Conservation (phyloP, 352 stramenopile genomes). For the Paralagenidium karlingii region DNA sequence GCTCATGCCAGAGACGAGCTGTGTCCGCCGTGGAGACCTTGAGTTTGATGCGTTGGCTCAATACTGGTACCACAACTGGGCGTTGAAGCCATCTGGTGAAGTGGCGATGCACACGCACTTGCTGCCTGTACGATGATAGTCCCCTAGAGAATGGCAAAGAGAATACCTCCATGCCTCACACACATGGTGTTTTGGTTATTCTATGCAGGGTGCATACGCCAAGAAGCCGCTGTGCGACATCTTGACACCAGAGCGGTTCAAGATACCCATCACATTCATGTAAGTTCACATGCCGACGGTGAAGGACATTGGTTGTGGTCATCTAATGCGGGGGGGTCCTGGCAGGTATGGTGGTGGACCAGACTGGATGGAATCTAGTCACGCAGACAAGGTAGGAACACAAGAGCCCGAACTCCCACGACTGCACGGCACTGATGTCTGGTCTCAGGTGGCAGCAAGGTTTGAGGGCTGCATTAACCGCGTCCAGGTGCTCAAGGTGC, state of each 20-base stretch:
- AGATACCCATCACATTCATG: slow-evolving; percentile 75
- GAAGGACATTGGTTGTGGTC: too few species aligned
- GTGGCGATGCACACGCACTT: slow-evolving; percentile 11
- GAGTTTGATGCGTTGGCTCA: not conserved
- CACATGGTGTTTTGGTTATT: too few species aligned
- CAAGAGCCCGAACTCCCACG: slow-evolving; percentile 21
- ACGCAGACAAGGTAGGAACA: slow-evolving; percentile 32
- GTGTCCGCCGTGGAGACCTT: slow-evolving; percentile 5
- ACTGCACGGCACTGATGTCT: slow-evolving; percentile 38
- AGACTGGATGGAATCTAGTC: slow-evolving; percentile 79
- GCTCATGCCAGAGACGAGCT: slow-evolving; percentile 56
- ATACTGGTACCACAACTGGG: slow-evolving; percentile 7
- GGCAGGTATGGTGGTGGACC: slow-evolving; percentile 61
- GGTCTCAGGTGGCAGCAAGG: slow-evolving; percentile 35
- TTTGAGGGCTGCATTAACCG: slow-evolving; percentile 18
- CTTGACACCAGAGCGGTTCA: slow-evolving; percentile 32
- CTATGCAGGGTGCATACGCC: slow-evolving; percentile 46
- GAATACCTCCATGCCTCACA: too few species aligned
- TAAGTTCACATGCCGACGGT: too few species aligned
- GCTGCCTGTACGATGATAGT: slow-evolving; percentile 21
- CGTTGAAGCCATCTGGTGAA: slow-evolving; percentile 1
- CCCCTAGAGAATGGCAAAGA: too few species aligned
- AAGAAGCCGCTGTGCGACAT: slow-evolving; percentile 47
- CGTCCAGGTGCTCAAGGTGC: slow-evolving; percentile 40
- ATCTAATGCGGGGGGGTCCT: too few species aligned